phyloP scores from a whole-genome alignment of 768 basidiomycete species.

The Strobilomyces dryophilus region DNA sequence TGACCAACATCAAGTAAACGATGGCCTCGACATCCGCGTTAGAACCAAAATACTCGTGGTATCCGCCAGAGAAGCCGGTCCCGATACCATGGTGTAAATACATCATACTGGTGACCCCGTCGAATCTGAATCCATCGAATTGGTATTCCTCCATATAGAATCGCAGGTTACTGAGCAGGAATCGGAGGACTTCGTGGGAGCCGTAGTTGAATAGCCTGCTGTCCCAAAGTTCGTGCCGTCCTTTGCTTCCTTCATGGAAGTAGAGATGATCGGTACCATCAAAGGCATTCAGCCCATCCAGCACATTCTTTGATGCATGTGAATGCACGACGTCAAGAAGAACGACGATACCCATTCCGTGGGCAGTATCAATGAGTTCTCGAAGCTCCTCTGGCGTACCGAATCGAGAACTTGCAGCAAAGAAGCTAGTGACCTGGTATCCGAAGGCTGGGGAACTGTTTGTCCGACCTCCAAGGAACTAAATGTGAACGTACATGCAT shows the following conservation, averaged over 20 bases:
- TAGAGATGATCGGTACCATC: conserved; percentile 98
- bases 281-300: conserved; percentile 93
- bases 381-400: conserved; percentile 95
- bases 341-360: conserved; percentile 87
- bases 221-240: conserved; percentile 96
- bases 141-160: conserved; percentile 94
- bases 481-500: conserved; percentile 67
- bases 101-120: conserved; percentile 99
- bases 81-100: conserved; percentile 98
- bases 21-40: conserved; percentile 84
- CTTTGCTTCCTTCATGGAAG: conserved; percentile 91
- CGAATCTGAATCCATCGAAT: conserved; percentile 98
- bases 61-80: conserved; percentile 94
- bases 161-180: conserved; percentile 90
- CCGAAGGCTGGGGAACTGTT: conserved; percentile 70
- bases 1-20: conserved; percentile 93
- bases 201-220: conserved; percentile 97
- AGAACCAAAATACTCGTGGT: conserved; percentile 96
- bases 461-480: background rate
- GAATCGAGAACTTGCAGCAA: conserved; percentile 94
- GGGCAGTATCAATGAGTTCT: conserved; percentile 92
- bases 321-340: conserved; percentile 97
- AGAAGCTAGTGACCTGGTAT: conserved; percentile 97
- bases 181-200: conserved; percentile 89
- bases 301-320: conserved; percentile 96